These are phyloP conservation scores for Aspergillus sp. DNA, from an alignment of 2,329 filamentous ascomycete species.

Conservation along the genomic window DNA sequence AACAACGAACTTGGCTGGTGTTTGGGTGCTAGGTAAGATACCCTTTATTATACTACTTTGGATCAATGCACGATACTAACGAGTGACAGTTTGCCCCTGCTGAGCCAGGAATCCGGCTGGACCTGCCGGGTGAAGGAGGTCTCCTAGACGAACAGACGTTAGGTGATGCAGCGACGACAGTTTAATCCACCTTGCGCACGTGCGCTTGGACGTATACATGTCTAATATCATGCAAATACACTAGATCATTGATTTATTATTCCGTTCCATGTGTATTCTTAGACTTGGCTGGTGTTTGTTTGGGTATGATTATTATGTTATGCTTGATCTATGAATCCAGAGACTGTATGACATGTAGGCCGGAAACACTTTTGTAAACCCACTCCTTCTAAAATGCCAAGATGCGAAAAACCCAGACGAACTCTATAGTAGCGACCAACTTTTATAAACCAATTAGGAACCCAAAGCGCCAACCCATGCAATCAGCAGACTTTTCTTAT, in stretches of 20 bases:
- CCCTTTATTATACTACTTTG: conserved; percentile 4
- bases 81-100: conserved; percentile 71
- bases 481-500: conserved; percentile 1
- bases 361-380: not conserved
- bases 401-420: not conserved
- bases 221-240: conserved; percentile 28
- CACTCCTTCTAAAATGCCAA: not conserved
- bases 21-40: conserved; percentile 84
- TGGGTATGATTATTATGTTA: conserved; percentile 8
- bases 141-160: conserved; percentile 42
- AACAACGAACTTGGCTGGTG: conserved; percentile 97
- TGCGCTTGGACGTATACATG: conserved; percentile 28
- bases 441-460: not conserved
- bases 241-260: conserved; percentile 20
- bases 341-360: not conserved
- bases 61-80: conserved; percentile 23
- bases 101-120: conserved; percentile 83
- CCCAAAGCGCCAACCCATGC: conserved; percentile 18
- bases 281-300: conserved; percentile 14
- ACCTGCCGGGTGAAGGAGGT: conserved; percentile 81
- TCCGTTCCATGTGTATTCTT: conserved; percentile 12
- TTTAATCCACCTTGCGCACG: conserved; percentile 20
- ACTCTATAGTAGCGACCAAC: not conserved
- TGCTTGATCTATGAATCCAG: not conserved
- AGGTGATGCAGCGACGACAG: conserved; percentile 18